phyloP scores from a whole-genome alignment of 1,284 basidiomycete genomes.

The Moniliella sp. region DNA sequence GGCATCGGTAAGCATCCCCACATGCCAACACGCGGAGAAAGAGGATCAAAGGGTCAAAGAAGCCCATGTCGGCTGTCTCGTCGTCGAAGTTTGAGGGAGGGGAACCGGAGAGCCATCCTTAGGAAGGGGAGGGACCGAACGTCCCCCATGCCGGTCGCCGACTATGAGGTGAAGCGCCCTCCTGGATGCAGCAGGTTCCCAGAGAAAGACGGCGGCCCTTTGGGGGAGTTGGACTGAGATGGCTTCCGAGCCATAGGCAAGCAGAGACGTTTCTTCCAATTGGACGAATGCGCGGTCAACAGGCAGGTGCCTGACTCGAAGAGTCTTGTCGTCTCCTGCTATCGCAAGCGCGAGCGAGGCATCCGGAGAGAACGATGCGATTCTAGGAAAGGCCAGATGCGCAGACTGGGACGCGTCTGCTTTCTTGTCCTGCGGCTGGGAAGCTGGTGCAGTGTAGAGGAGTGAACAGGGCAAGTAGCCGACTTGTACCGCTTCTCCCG shows the following conservation, averaged over 20 bases:
- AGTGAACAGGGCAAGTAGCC: no score
- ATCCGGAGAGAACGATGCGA: no score
- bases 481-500: no score
- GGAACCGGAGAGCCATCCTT: conserved; percentile 1
- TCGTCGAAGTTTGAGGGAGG: not conserved
- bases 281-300: conserved; percentile 1
- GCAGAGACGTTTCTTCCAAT: conserved; percentile 3
- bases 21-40: conserved; percentile 15
- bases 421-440: no score
- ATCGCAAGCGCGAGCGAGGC: no score
- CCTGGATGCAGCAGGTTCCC: no score
- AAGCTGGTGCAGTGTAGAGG: no score
- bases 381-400: no score
- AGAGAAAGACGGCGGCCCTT: conserved; percentile 23
- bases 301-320: conserved; percentile 22
- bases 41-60: conserved; percentile 8
- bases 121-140: not conserved
- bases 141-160: conserved; percentile 11
- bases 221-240: conserved; percentile 14
- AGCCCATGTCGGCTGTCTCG: conserved; percentile 8
- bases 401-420: no score
- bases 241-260: conserved; percentile 11
- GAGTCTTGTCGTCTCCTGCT: conserved; percentile 24
- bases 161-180: conserved; percentile 1
- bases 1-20: conserved; percentile 21